A percentile compares a stretch with the other conserved stretches of the same genome.
Evolutionary conservation across 192 early-diverging fungal species (phyloP).

Genomic region (Coemansia sp.): DNA sequence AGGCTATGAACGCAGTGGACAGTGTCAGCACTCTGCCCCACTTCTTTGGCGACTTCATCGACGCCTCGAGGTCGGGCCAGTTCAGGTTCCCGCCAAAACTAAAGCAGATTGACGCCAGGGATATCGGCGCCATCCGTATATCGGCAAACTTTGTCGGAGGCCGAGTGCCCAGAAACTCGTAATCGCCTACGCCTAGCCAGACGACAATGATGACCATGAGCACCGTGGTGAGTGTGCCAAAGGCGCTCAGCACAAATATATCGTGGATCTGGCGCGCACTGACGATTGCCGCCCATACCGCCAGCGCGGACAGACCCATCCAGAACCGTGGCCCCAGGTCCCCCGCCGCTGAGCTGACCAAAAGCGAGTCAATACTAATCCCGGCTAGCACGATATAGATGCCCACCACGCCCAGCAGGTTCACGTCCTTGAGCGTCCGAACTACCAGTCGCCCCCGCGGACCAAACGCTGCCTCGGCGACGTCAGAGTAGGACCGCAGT

Average conservation of each 20-base stretch:
- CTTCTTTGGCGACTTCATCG: slow-evolving; percentile 65
- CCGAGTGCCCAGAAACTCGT: slow-evolving; percentile 2
- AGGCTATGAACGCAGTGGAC: slow-evolving; percentile 60
- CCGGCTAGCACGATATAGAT: slow-evolving; percentile 74
- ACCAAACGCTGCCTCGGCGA: slow-evolving; percentile 72
- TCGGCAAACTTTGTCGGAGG: slow-evolving; percentile 37
- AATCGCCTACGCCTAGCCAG: slow-evolving; percentile 31
- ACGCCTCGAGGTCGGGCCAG: slow-evolving; percentile 76
- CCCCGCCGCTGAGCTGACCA: slow-evolving; percentile 28
- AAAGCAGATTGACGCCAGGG: slow-evolving; percentile 76
- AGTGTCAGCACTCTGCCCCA: slow-evolving; percentile 64
- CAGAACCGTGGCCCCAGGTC: slow-evolving; percentile 52
- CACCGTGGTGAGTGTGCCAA: slow-evolving; percentile 70
- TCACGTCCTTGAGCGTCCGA: slow-evolving; percentile 55
- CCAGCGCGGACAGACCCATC: slow-evolving; percentile 56
- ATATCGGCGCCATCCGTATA: slow-evolving; percentile 55
- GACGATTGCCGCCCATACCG: slow-evolving; percentile 70
- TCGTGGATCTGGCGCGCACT: slow-evolving; percentile 74
- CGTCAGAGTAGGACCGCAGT: slow-evolving; percentile 57
- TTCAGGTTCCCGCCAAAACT: slow-evolving; percentile 79
- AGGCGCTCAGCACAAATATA: slow-evolving; percentile 65
- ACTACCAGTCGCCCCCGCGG: slow-evolving; percentile 52
- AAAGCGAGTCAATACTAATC: slow-evolving; percentile 58
- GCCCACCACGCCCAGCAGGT: slow-evolving; percentile 58
- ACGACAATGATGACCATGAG: slow-evolving; percentile 66